Conservation (phyloP, 768 basidiomycete genomes). For the Leucosporidium yakuticum region DNA sequence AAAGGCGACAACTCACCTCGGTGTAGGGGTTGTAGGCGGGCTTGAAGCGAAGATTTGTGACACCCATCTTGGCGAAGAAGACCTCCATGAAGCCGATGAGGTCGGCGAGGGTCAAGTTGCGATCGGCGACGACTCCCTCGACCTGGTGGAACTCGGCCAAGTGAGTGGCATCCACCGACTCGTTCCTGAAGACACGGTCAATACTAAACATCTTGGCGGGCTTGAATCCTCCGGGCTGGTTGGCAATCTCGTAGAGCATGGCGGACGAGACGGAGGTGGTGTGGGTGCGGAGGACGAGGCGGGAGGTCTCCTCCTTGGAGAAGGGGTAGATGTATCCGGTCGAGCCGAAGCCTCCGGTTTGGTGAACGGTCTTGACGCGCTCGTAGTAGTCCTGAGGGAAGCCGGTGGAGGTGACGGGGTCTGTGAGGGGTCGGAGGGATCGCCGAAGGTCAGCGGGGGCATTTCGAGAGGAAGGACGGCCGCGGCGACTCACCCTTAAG, state of each 20-base stretch:
- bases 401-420: conserved; percentile 67
- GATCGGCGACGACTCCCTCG: conserved; percentile 98
- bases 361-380: conserved; percentile 72
- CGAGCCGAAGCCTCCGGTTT: conserved; percentile 77
- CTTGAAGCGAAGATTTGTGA: conserved; percentile 90
- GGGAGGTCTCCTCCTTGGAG: conserved; percentile 82
- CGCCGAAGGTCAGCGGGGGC: conserved; percentile 12
- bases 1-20: conserved; percentile 53
- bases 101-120: conserved; percentile 83
- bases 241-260: conserved; percentile 91
- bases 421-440: conserved; percentile 44
- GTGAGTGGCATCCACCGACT: conserved; percentile 97
- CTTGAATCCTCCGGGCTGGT: conserved; percentile 51
- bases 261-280: conserved; percentile 90
- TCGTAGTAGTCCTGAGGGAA: conserved; percentile 80
- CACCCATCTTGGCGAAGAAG: conserved; percentile 97
- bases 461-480: background rate
- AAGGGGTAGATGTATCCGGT: conserved; percentile 96
- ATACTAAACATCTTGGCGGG: conserved; percentile 71
- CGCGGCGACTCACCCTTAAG: conserved; percentile 62
- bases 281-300: conserved; percentile 89
- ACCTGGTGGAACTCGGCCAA: conserved; percentile 99
- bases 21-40: conserved; percentile 98
- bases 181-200: conserved; percentile 96
- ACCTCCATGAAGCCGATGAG: conserved; percentile 98